Conservation (phyloP, 1,284 basidiomycete species). For the Fomitopsis schrenkii region DNA sequence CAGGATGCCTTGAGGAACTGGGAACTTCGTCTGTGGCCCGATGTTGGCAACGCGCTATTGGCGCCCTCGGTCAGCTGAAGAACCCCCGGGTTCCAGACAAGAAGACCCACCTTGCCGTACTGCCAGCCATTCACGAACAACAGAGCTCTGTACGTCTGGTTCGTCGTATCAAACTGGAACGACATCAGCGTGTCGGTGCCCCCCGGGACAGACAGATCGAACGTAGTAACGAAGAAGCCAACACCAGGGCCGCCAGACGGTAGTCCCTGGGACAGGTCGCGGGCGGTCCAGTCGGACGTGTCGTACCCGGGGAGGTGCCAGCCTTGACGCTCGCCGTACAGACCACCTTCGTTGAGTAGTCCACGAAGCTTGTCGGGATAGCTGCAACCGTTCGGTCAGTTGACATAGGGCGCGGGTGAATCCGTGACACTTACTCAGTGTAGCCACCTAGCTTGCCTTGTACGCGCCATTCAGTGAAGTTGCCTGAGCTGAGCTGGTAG, state of each 20-base stretch:
- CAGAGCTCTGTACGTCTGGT: constrained; percentile 65
- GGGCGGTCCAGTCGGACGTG: constrained; percentile 52
- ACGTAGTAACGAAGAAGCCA: constrained; percentile 76
- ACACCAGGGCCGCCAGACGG: constrained; percentile 56
- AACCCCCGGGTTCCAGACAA: too few relatives aligned
- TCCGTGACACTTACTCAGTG: constrained; percentile 41
- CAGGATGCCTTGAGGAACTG: constrained; percentile 73
- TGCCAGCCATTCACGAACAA: constrained; percentile 85
- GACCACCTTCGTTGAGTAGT: constrained; percentile 76
- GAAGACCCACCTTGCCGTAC: constrained; percentile 68
- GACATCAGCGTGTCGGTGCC: constrained; percentile 62
- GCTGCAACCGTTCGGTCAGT: constrained; percentile 25
- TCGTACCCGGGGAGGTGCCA: constrained; percentile 81
- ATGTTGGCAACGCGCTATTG: constrained; percentile 26
- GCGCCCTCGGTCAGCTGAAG: not conserved
- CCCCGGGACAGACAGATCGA: constrained; percentile 55
- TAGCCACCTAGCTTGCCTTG: constrained; percentile 82
- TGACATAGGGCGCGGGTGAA: not conserved
- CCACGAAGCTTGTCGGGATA: constrained; percentile 69
- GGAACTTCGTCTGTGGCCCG: constrained; percentile 72
- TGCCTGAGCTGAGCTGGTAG: constrained; percentile 57
- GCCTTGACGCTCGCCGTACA: constrained; percentile 72
- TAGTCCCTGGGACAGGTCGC: constrained; percentile 53
- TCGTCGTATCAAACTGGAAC: constrained; percentile 60
- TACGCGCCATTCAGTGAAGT: constrained; percentile 71